phyloP scores from a whole-genome alignment of 371 early-diverging fungal genomes.

The Mortierella sp. region DNA sequence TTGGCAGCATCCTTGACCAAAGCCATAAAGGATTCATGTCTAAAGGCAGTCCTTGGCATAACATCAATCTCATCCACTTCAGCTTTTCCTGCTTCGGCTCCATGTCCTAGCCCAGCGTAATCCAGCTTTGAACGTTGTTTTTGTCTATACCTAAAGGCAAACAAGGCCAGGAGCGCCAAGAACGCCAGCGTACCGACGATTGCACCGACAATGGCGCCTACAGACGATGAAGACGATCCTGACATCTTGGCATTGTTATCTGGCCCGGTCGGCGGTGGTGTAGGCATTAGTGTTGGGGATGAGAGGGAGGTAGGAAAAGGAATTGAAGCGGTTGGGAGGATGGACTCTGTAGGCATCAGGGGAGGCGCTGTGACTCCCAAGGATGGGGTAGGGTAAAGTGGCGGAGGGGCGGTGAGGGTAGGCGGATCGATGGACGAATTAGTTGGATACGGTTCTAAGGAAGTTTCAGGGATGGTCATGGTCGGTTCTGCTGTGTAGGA shows the following conservation, averaged over 20 bases:
- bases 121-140: slow-evolving; percentile 5
- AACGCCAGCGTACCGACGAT: slow-evolving; percentile 27
- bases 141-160: slow-evolving; percentile 12
- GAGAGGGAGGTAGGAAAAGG: neutral
- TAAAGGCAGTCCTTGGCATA: neutral
- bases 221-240: slow-evolving; percentile 8
- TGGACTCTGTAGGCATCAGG: too few species aligned
- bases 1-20: slow-evolving; percentile 44
- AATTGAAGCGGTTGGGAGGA: too few species aligned
- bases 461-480: too few species aligned
- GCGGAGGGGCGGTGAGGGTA: too few species aligned
- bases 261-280: neutral
- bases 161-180: slow-evolving; percentile 16
- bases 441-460: too few species aligned
- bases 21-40: slow-evolving; percentile 46
- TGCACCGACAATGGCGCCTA: slow-evolving; percentile 15
- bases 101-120: neutral
- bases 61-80: neutral
- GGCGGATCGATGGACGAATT: too few species aligned
- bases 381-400: too few species aligned
- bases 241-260: slow-evolving; percentile 15
- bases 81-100: neutral
- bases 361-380: too few species aligned
- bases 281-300: neutral
- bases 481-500: too few species aligned